Conservation (phyloP, 2,329 filamentous ascomycete species). For the Fusarium circinatum region DNA sequence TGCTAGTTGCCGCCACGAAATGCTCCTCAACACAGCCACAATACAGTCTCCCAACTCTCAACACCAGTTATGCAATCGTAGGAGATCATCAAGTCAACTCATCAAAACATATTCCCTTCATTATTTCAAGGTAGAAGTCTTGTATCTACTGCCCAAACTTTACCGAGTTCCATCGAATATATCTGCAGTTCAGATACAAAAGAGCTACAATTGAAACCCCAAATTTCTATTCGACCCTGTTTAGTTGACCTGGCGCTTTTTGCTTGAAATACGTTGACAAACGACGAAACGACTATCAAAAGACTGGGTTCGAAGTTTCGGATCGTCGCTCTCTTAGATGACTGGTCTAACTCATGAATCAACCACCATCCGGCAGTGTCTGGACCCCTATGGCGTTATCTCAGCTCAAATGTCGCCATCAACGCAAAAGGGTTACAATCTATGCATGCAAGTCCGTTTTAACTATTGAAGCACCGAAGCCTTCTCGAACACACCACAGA, state of each 20-base stretch:
- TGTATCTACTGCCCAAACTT: accelerated
- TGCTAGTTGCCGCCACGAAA: neutral
- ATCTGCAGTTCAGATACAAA: accelerated
- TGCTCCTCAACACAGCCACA: neutral
- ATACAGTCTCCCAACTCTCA: neutral
- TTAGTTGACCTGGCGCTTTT: neutral
- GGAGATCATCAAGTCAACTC: neutral
- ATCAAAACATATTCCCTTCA: accelerated
- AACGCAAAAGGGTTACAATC: neutral
- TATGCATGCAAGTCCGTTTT: neutral
- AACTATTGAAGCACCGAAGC: neutral
- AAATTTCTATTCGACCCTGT: too few species aligned
- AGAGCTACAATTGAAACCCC: too few species aligned
- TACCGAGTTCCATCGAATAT: accelerated
- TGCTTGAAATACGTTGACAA: accelerated
- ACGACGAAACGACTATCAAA: accelerated
- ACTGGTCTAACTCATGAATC: accelerated
- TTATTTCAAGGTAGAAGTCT: accelerated
- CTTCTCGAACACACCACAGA: neutral
- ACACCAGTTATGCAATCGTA: neutral
- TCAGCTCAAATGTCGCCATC: neutral
- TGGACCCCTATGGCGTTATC: neutral
- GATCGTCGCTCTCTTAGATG: neutral
- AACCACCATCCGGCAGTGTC: accelerated
- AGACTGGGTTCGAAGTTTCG: accelerated